Conservation (phyloP, 148 eudicot species). For the Chenopodium suecicum region DNA sequence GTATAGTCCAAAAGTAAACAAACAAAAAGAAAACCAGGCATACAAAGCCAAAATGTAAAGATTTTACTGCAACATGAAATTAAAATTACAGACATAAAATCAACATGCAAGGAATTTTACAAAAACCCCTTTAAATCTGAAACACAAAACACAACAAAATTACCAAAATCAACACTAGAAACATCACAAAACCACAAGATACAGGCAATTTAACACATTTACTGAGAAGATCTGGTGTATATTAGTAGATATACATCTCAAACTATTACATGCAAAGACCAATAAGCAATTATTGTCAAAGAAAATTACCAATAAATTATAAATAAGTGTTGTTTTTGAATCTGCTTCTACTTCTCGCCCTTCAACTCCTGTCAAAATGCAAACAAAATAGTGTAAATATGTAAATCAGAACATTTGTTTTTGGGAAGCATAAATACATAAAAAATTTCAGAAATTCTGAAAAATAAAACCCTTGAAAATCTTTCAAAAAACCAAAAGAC, state of each 20-base stretch:
- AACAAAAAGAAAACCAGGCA: not conserved
- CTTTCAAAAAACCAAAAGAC: not conserved
- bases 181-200: not conserved
- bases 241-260: not conserved
- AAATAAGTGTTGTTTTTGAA: not conserved
- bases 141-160: not conserved
- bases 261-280: conserved; percentile 21
- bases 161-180: too few species aligned
- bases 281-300: not conserved
- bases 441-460: not conserved
- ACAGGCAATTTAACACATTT: not conserved
- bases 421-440: not conserved
- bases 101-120: not conserved
- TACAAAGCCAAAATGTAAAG: not conserved
- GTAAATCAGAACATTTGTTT: too few species aligned
- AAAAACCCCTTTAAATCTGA: not conserved
- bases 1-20: not conserved
- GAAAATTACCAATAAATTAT: conserved; percentile 10
- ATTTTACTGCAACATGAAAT: not conserved
- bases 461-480: not conserved
- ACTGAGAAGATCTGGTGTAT: not conserved
- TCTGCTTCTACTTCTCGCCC: not conserved
- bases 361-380: conserved; percentile 13
- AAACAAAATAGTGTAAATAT: not conserved
- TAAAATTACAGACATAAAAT: not conserved